These are phyloP conservation scores for Tympanopsis confertula DNA, from an alignment of 2,329 filamentous ascomycete genomes.

Conservation along the genomic window DNA sequence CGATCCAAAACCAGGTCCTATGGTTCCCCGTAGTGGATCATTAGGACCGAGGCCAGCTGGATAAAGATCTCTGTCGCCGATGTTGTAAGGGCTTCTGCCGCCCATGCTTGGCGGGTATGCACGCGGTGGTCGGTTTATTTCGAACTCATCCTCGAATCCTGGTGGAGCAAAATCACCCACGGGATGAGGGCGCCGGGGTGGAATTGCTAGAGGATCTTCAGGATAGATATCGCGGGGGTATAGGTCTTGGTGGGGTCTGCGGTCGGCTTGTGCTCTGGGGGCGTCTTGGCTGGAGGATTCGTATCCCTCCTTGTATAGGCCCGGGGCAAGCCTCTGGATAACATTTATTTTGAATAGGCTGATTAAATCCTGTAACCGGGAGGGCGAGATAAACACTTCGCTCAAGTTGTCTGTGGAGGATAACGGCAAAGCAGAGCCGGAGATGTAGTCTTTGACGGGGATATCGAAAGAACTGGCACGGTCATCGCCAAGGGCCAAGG, in stretches of 20 bases:
- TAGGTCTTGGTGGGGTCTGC: conserved; percentile 19
- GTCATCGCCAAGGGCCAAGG: conserved; percentile 1
- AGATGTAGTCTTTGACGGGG: conserved; percentile 1
- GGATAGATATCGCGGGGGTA: conserved; percentile 25
- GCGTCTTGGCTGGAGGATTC: conserved; percentile 34
- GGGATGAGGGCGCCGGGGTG: background rate
- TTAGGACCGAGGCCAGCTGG: background rate
- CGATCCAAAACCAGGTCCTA: background rate
- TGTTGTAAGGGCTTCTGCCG: background rate
- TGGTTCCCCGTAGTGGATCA: background rate
- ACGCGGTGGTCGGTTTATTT: background rate
- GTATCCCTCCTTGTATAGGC: conserved; percentile 68
- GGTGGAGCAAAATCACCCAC: conserved; percentile 1
- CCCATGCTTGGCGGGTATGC: background rate
- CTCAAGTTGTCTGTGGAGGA: background rate
- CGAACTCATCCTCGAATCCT: conserved; percentile 1
- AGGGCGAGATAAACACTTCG: background rate
- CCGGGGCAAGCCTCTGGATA: conserved; percentile 72
- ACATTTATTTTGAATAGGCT: conserved; percentile 63
- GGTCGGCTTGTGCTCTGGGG: background rate
- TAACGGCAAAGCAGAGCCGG: background rate
- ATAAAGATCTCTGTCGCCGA: background rate
- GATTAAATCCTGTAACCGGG: background rate
- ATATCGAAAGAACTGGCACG: background rate
- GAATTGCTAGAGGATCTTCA: conserved; percentile 27